Conservation (phyloP, 768 basidiomycete genomes). For the Leccinum subgranulosum region DNA sequence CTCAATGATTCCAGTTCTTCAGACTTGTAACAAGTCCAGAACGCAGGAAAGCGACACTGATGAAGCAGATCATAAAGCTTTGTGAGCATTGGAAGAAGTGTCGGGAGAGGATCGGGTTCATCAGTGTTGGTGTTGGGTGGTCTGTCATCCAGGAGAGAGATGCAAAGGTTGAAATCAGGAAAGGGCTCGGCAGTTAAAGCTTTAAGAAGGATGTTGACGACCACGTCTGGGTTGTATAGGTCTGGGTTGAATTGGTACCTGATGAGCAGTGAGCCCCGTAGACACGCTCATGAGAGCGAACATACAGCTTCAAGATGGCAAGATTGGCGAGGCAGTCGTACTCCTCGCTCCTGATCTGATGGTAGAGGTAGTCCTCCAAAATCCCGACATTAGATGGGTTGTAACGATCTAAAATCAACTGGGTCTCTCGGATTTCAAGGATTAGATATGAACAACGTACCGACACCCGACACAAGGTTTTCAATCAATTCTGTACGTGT, state of each 20-base stretch:
- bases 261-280: constrained; percentile 1
- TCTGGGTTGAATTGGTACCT: constrained; percentile 97
- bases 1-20: constrained; percentile 66
- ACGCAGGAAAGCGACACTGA: constrained; percentile 84
- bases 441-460: constrained; percentile 40
- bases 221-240: constrained; percentile 89
- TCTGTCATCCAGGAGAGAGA: constrained; percentile 86
- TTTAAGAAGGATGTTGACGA: constrained; percentile 93
- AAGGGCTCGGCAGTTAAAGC: constrained; percentile 79
- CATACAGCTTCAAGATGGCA: constrained; percentile 88
- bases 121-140: constrained; percentile 53
- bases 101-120: constrained; percentile 78
- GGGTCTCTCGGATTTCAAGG: not conserved
- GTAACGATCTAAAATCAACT: constrained; percentile 72
- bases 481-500: constrained; percentile 87
- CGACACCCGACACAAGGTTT: constrained; percentile 86
- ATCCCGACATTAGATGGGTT: constrained; percentile 92
- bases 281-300: not conserved
- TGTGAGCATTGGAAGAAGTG: constrained; percentile 65
- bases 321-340: constrained; percentile 96
- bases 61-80: constrained; percentile 67
- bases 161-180: constrained; percentile 93
- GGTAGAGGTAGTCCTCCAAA: constrained; percentile 95
- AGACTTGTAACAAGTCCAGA: constrained; percentile 77
- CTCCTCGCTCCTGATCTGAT: constrained; percentile 86